Percentiles rank a stretch among this genome's conserved stretches.
These are phyloP conservation scores for Trichoderma sp. DNA, from an alignment of 2,329 filamentous ascomycete species.

Conservation along the genomic window DNA sequence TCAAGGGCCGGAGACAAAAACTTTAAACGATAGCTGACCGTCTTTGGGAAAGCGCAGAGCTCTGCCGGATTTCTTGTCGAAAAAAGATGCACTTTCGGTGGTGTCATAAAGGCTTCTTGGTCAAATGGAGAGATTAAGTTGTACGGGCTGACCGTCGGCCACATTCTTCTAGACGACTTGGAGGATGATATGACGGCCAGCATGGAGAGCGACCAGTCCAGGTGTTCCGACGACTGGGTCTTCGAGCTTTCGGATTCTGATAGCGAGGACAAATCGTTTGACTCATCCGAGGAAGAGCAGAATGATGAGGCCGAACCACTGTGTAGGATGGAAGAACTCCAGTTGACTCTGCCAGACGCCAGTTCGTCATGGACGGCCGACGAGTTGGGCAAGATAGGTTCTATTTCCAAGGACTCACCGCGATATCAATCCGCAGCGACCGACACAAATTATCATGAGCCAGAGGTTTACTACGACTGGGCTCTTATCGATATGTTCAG, in stretches of 20 bases:
- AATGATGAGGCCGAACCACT: not conserved
- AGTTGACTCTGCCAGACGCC: not conserved
- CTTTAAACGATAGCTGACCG: too few relatives aligned
- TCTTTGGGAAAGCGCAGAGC: too few relatives aligned
- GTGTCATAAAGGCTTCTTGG: not conserved
- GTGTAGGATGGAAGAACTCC: not conserved
- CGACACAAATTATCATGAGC: not conserved
- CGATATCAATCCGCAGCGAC: not conserved
- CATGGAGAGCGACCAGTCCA: not conserved
- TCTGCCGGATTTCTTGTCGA: too few relatives aligned
- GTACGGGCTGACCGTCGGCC: not conserved
- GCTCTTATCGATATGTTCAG: not conserved
- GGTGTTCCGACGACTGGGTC: not conserved
- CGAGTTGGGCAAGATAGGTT: not conserved
- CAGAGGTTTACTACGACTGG: not conserved
- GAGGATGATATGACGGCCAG: not conserved
- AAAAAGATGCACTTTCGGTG: not conserved
- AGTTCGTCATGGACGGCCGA: not conserved
- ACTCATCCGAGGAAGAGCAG: not conserved
- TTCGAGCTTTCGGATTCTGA: not conserved
- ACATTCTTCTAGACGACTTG: not conserved
- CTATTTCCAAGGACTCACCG: not conserved
- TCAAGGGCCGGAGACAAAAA: not conserved
- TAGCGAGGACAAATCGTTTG: not conserved
- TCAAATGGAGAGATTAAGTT: not conserved